phyloP scores from a whole-genome alignment of 768 basidiomycete species.

The Hericium erinaceus region DNA sequence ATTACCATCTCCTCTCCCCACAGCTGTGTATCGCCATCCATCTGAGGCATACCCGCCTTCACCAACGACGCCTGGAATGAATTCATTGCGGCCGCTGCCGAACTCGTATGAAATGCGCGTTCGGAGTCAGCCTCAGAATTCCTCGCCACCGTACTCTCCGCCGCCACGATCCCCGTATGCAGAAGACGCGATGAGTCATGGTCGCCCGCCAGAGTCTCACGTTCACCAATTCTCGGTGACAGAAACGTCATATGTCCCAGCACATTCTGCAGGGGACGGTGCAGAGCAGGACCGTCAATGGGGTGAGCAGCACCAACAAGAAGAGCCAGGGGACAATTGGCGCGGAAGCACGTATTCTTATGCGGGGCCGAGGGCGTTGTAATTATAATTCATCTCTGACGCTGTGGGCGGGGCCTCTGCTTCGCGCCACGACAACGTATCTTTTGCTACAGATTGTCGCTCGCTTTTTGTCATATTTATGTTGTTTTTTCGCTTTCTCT shows the following conservation, averaged over 20 bases:
- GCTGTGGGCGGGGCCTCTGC: neutral
- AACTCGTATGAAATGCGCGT: conserved; percentile 33
- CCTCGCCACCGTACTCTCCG: too few relatives aligned
- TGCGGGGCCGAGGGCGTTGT: conserved; percentile 3
- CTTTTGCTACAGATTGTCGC: neutral
- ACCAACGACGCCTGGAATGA: conserved; percentile 27
- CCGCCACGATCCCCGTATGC: neutral
- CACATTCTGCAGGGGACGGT: conserved; percentile 2
- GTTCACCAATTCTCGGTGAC: neutral
- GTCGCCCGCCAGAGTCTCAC: neutral
- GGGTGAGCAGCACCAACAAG: neutral
- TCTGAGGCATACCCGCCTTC: conserved; percentile 26
- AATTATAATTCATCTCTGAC: neutral
- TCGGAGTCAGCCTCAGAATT: conserved; percentile 18
- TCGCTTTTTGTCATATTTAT: neutral
- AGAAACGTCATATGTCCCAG: conserved; percentile 10
- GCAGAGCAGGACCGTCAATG: neutral
- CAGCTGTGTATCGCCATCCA: conserved; percentile 15
- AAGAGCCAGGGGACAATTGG: conserved; percentile 8
- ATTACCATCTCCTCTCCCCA: conserved; percentile 48
- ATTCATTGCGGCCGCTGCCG: conserved; percentile 27
- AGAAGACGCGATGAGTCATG: neutral
- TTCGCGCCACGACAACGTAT: neutral
- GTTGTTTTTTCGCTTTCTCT: neutral
- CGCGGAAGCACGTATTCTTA: conserved; percentile 12